Conservation (phyloP, 768 basidiomycete species). For the Pleurotus giganteus region DNA sequence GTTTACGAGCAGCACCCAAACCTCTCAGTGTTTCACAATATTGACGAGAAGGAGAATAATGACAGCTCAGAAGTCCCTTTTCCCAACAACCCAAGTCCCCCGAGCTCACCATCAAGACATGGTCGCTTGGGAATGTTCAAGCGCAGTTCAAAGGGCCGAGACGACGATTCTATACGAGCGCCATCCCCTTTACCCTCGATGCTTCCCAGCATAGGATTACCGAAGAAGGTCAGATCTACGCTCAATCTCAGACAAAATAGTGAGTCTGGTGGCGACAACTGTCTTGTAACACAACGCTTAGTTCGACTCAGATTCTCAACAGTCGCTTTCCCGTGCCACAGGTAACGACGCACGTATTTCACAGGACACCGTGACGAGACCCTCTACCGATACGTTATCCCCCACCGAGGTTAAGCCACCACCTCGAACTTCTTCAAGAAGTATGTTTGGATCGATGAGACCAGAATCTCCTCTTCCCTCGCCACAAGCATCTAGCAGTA, state of each 20-base stretch:
- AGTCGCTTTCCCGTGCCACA: constrained; percentile 23
- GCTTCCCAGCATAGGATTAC: constrained; percentile 28
- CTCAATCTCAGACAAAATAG: constrained; percentile 35
- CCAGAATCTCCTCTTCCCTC: constrained; percentile 9
- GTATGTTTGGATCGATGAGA: constrained; percentile 12
- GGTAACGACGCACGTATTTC: constrained; percentile 17
- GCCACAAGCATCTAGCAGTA: constrained; percentile 15
- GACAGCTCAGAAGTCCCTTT: constrained; percentile 18
- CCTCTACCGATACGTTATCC: background rate
- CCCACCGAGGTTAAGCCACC: background rate
- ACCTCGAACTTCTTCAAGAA: background rate
- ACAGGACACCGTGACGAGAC: constrained; percentile 8
- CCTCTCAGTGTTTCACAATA: constrained; percentile 52
- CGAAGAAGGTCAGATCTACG: constrained; percentile 53
- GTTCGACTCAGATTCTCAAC: constrained; percentile 27
- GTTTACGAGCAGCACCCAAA: constrained; percentile 63
- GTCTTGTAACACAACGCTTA: background rate
- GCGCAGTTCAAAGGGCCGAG: constrained; percentile 45
- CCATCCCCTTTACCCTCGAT: constrained; percentile 31
- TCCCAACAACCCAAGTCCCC: constrained; percentile 34
- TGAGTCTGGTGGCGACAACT: constrained; percentile 19
- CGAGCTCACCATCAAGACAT: constrained; percentile 49
- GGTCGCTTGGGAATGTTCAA: constrained; percentile 52
- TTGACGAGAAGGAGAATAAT: constrained; percentile 14
- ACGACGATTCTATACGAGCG: constrained; percentile 36